A percentile compares a stretch with the other conserved stretches of the same genome.
Evolutionary conservation across 352 stramenopile genomes (phyloP).

Genomic region (Salisapilia sapeloensis): DNA sequence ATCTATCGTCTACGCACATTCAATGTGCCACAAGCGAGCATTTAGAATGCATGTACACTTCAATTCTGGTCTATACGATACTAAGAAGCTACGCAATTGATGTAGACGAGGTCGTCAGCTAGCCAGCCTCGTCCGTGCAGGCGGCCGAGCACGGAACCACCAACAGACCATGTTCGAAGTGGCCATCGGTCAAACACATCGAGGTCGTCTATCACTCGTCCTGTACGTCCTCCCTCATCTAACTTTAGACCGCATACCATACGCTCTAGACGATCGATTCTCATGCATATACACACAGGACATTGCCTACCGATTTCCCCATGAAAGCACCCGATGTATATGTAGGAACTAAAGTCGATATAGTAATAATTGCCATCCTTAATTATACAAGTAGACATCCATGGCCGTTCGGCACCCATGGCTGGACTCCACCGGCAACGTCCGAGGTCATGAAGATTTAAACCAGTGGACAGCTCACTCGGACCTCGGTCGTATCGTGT

Average conservation of each 20-base stretch:
- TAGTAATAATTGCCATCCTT: background rate
- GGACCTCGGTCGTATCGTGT: slow-evolving; percentile 66
- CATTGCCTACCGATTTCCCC: slow-evolving; percentile 50
- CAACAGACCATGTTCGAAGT: slow-evolving; percentile 77
- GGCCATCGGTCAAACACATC: slow-evolving; percentile 31
- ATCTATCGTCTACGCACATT: background rate
- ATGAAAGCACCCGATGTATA: slow-evolving; percentile 45
- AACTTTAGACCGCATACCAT: background rate
- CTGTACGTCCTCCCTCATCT: slow-evolving; percentile 13
- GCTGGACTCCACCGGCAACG: slow-evolving; percentile 51
- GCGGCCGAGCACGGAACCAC: slow-evolving; percentile 68
- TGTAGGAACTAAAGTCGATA: slow-evolving; percentile 6
- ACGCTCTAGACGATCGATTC: slow-evolving; percentile 1
- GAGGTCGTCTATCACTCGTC: slow-evolving; percentile 21
- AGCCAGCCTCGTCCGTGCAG: slow-evolving; percentile 63
- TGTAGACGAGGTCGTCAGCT: slow-evolving; percentile 52
- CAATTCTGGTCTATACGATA: background rate
- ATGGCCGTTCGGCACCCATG: slow-evolving; percentile 55
- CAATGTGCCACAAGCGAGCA: background rate
- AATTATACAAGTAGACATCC: slow-evolving; percentile 17
- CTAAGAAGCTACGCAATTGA: slow-evolving; percentile 1
- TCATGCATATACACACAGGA: slow-evolving; percentile 12
- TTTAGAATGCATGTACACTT: background rate
- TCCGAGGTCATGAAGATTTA: slow-evolving; percentile 49
- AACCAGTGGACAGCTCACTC: slow-evolving; percentile 73